Percentiles rank a stretch among this genome's conserved stretches.
These are phyloP conservation scores for Acacia acuminata DNA, from an alignment of 306 rosid genomes.

Conservation along the genomic window DNA sequence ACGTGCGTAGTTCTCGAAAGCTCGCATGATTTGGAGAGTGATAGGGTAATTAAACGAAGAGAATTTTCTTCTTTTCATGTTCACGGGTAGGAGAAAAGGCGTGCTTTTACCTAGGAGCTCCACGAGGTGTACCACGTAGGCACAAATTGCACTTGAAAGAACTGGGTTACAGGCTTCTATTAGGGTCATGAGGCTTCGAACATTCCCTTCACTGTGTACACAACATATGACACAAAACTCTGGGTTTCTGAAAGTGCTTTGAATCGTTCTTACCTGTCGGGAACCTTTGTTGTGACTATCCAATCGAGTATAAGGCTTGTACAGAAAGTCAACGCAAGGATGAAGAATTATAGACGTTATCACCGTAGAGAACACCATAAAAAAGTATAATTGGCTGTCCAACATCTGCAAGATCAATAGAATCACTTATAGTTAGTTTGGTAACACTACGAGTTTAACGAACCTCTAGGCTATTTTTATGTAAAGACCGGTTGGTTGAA, in stretches of 20 bases:
- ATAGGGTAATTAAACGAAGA: slow-evolving; percentile 27
- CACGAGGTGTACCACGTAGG: slow-evolving; percentile 39
- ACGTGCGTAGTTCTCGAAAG: slow-evolving; percentile 54
- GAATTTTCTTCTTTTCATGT: slow-evolving; percentile 3
- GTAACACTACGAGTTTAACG: too few species aligned
- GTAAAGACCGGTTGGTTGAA: too few species aligned
- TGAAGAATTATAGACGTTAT: neutral
- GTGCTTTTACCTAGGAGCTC: slow-evolving; percentile 50
- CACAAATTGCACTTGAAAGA: slow-evolving; percentile 37
- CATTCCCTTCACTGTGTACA: slow-evolving; percentile 50
- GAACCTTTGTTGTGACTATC: neutral
- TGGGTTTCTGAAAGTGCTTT: slow-evolving; percentile 9
- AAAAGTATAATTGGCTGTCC: neutral
- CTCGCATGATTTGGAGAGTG: slow-evolving; percentile 48
- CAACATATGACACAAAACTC: slow-evolving; percentile 45
- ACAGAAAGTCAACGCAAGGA: neutral
- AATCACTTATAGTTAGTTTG: neutral
- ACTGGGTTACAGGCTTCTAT: slow-evolving; percentile 50
- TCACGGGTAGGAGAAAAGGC: slow-evolving; percentile 50
- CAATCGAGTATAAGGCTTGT: slow-evolving; percentile 11
- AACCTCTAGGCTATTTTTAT: too few species aligned
- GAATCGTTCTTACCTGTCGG: slow-evolving; percentile 7
- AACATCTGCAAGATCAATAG: neutral
- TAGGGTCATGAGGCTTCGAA: slow-evolving; percentile 42
- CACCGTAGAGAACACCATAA: neutral